phyloP scores from a whole-genome alignment of 495 filamentous ascomycete genomes.

The Tetracladium marchalianum region DNA sequence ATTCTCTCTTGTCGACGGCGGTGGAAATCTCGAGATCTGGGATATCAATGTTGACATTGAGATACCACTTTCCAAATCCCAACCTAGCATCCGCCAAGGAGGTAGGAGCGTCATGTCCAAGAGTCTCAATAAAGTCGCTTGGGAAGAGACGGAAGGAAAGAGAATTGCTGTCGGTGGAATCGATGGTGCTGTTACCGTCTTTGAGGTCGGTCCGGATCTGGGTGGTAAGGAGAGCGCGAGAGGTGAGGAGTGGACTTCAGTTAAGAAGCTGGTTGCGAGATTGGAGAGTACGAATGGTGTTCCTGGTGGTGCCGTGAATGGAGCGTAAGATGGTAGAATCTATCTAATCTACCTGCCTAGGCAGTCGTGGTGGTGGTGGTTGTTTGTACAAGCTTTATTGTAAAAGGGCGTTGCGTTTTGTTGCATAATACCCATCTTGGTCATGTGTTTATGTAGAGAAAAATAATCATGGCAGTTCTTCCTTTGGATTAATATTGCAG shows the following conservation, averaged over 20 bases:
- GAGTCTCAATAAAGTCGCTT: conserved; percentile 85
- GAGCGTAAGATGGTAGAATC: conserved; percentile 2
- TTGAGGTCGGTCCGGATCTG: conserved; percentile 82
- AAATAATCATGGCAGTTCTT: too few relatives aligned
- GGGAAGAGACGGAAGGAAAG: conserved; percentile 84
- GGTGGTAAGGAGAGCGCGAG: conserved; percentile 69
- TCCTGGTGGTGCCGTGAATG: conserved; percentile 12
- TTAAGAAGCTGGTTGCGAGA: conserved; percentile 75
- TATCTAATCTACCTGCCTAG: too few relatives aligned
- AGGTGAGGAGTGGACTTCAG: conserved; percentile 80
- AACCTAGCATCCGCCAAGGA: conserved; percentile 52
- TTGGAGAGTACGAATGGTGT: conserved; percentile 34
- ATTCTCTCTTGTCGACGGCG: conserved; percentile 88
- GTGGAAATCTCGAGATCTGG: conserved; percentile 90
- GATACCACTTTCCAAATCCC: conserved; percentile 70
- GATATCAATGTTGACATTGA: conserved; percentile 88
- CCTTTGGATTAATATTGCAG: too few relatives aligned
- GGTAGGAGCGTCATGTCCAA: conserved; percentile 52
- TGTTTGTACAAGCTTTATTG: too few relatives aligned
- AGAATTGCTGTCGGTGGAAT: conserved; percentile 80
- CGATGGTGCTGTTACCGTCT: conserved; percentile 81
- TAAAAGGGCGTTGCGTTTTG: too few relatives aligned
- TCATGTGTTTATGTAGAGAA: too few relatives aligned
- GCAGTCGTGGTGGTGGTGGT: too few relatives aligned
- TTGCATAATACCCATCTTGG: too few relatives aligned